Evolutionary conservation across 2,329 filamentous ascomycete species (phyloP), one percentile per base, ranked within the genome.

Genomic region (Aspergillus vadensis): DNA sequence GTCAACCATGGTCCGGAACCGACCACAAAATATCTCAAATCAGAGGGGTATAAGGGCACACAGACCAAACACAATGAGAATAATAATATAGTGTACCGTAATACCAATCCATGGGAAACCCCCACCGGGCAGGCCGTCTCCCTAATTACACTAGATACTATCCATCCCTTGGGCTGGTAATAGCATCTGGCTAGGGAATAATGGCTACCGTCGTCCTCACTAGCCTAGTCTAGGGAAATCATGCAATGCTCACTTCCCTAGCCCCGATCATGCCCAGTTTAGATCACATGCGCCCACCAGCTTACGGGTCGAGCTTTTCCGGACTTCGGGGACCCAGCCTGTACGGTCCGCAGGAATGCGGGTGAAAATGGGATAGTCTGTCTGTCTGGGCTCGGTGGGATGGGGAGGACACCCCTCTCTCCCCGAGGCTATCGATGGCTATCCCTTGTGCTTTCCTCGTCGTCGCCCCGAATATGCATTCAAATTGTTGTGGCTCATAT

Each of bases 1-100:
- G 63, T 63, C 63, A 63, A 63, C 63, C 61, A 57, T 54, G 63
- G 63, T 41, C 58, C 58, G 44, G 19, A 61, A 59, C 47, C 56
- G 49, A 63, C 61, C 56, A 65, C 15, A 39, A 57, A 44, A 55
- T 36, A 50, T 50, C 47, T 27, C 25, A 32, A 30, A 19, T 32
- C n/a, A 17, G 27, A 17, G 32, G 32, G 32, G 32, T 14, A 36
- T 36, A 36, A 36, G 32, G 32, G 32, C 32, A 36, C 32, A 36
- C 32, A 32, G n/a, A 17, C 47, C 23, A 10, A 36, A 36, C 5
- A 36, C 2, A 36, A 14, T 36, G 32, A 14, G 12, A 36, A 36
- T 36, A 15, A 14, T 36, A 36, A 6, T 36, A 5, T 5, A 30
- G 10, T 30, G 10, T 30, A 27, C 25, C 25, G 5, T 36, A 36